phyloP scores from a whole-genome alignment of 768 basidiomycete genomes.

The Lactarius indigo region DNA sequence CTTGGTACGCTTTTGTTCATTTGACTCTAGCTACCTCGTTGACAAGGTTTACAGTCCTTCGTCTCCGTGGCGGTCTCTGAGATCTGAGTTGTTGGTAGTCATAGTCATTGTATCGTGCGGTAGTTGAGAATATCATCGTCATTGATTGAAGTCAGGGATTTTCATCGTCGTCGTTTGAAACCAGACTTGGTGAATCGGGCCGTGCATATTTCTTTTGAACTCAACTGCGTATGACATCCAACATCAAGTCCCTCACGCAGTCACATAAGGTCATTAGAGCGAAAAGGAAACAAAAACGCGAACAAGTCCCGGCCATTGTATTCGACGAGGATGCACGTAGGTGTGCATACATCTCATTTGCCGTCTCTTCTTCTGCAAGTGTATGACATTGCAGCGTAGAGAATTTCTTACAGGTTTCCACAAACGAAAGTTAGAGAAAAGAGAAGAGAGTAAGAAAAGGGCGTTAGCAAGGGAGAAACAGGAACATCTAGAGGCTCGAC shows the following conservation, averaged over 20 bases:
- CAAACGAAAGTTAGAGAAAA: constrained; percentile 84
- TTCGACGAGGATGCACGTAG: constrained; percentile 85
- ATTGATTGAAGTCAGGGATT: neutral
- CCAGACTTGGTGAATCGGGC: neutral
- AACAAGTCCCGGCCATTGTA: constrained; percentile 73
- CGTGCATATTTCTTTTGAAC: neutral
- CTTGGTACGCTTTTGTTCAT: constrained; percentile 10
- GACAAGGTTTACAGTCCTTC: constrained; percentile 33
- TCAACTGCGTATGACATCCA: constrained; percentile 33
- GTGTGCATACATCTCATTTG: constrained; percentile 22
- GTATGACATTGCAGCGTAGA: constrained; percentile 37
- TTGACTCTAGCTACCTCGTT: neutral
- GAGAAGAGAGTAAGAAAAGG: constrained; percentile 69
- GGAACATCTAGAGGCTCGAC: constrained; percentile 66
- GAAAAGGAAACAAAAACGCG: constrained; percentile 61
- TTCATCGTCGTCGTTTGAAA: neutral
- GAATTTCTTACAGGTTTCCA: constrained; percentile 92
- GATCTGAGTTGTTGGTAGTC: constrained; percentile 22
- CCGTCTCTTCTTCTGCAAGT: neutral
- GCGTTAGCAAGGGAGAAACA: constrained; percentile 76
- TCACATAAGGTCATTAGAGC: constrained; percentile 61
- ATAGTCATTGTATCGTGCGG: neutral
- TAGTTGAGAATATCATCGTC: constrained; percentile 10
- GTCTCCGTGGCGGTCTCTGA: constrained; percentile 46
- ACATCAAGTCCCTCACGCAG: constrained; percentile 55